Percentiles rank a stretch among this genome's conserved stretches.
Conservation (phyloP, 192 early-diverging fungal genomes). For the Gamsiella multidivaricata region DNA sequence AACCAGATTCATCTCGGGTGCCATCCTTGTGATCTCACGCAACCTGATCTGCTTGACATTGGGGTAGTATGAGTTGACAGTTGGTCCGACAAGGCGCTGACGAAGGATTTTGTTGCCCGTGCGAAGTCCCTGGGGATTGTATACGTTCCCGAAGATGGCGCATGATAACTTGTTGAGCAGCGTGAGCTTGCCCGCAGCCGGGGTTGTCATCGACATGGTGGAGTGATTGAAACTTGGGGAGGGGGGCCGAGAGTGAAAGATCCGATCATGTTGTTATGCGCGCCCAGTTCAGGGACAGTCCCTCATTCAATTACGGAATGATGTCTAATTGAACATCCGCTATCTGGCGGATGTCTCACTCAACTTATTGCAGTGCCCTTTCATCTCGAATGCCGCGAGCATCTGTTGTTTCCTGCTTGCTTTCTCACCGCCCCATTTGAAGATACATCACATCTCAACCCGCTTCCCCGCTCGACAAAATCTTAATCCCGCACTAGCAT, state of each 20-base stretch:
- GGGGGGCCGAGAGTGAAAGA: background rate
- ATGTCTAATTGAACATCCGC: too few relatives aligned
- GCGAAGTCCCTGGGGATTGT: conserved; percentile 75
- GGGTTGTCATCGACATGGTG: conserved; percentile 37
- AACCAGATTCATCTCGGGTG: conserved; percentile 63
- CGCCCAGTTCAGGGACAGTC: too few relatives aligned
- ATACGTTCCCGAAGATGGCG: conserved; percentile 73
- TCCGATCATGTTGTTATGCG: too few relatives aligned
- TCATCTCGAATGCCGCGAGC: too few relatives aligned
- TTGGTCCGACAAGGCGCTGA: conserved; percentile 73
- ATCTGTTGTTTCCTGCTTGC: too few relatives aligned
- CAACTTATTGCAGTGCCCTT: too few relatives aligned
- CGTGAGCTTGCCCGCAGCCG: conserved; percentile 53
- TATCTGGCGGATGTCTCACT: too few relatives aligned
- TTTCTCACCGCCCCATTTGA: too few relatives aligned
- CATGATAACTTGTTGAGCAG: conserved; percentile 68
- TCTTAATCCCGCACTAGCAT: too few relatives aligned
- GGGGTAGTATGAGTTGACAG: conserved; percentile 75
- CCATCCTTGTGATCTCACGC: conserved; percentile 61
- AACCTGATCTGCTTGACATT: conserved; percentile 60
- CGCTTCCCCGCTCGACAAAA: too few relatives aligned
- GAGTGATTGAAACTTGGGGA: background rate
- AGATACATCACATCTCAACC: too few relatives aligned
- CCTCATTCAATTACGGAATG: too few relatives aligned
- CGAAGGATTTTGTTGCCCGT: conserved; percentile 81